phyloP scores from a whole-genome alignment of 75 land plant species.

The Pseudotsuga menziesii region DNA sequence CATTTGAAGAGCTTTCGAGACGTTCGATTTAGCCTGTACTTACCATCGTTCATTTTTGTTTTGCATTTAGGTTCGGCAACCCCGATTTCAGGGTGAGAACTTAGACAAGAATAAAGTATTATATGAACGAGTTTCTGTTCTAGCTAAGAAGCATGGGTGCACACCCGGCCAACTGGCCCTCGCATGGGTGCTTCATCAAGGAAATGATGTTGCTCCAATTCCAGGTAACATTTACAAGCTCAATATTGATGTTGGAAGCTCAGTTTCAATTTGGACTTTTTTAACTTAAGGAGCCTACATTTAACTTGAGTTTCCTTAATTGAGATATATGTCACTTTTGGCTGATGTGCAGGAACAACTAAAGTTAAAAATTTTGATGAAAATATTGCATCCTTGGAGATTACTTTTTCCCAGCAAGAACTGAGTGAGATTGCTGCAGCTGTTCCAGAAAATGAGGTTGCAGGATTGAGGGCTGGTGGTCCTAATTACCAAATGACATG shows the following conservation, averaged over 20 bases:
- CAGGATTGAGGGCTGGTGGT: constrained; percentile 18
- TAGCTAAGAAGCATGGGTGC: constrained; percentile 42
- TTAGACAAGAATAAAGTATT: constrained; percentile 54
- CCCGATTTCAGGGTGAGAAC: constrained; percentile 51
- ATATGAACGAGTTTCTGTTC: constrained; percentile 25
- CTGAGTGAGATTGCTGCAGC: constrained; percentile 37
- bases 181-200: constrained; percentile 63
- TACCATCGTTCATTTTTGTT: background rate
- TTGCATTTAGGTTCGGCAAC: constrained; percentile 17
- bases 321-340: background rate
- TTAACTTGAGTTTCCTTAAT: background rate
- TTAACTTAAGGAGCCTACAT: too few relatives aligned
- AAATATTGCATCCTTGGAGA: constrained; percentile 30
- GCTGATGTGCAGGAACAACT: constrained; percentile 38
- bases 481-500: constrained; percentile 6
- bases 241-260: too few relatives aligned
- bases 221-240: constrained; percentile 15
- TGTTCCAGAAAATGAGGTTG: constrained; percentile 33
- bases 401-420: constrained; percentile 36
- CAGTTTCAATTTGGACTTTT: too few relatives aligned
- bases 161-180: constrained; percentile 51
- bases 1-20: too few relatives aligned
- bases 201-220: constrained; percentile 36
- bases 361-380: constrained; percentile 45
- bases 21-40: background rate